These are phyloP conservation scores for Apiospora kogelbergensis DNA, from an alignment of 2,329 filamentous ascomycete species.

Conservation along the genomic window DNA sequence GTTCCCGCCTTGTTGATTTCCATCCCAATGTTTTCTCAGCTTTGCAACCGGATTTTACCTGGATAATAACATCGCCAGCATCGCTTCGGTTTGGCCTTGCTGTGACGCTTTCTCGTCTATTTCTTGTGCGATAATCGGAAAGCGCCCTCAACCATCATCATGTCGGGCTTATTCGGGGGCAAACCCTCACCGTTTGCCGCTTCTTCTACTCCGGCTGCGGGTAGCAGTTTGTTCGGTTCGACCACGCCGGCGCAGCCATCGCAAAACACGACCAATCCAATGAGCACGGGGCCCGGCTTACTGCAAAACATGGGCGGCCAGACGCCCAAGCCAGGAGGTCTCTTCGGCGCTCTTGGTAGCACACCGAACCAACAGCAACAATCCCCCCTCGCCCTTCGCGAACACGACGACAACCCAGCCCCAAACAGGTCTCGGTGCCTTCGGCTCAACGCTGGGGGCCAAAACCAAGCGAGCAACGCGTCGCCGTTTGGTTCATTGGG, in stretches of 20 bases:
- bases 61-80: neutral
- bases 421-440: slow-evolving; percentile 19
- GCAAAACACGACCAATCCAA: slow-evolving; percentile 15
- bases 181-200: slow-evolving; percentile 29
- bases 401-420: slow-evolving; percentile 4
- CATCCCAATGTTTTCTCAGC: slow-evolving; percentile 9
- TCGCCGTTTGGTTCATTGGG: slow-evolving; percentile 13
- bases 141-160: slow-evolving; percentile 17
- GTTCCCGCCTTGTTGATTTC: slow-evolving; percentile 9
- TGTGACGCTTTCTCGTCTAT: neutral
- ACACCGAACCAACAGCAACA: slow-evolving; percentile 16
- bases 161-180: slow-evolving; percentile 19
- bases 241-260: slow-evolving; percentile 17
- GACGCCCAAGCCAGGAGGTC: slow-evolving; percentile 11
- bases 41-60: slow-evolving; percentile 1
- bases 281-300: slow-evolving; percentile 12
- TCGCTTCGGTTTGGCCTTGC: slow-evolving; percentile 8
- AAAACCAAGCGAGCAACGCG: slow-evolving; percentile 8
- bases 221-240: slow-evolving; percentile 23
- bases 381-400: neutral
- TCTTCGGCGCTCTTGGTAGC: slow-evolving; percentile 16
- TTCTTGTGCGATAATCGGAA: neutral
- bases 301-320: neutral
- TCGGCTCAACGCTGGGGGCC: slow-evolving; percentile 17
- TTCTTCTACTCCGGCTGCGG: slow-evolving; percentile 8